Percentiles rank a stretch among this genome's conserved stretches.
These are phyloP conservation scores for Zygnema cylindricum DNA, from an alignment of 139 green algal genomes.

Conservation along the genomic window DNA sequence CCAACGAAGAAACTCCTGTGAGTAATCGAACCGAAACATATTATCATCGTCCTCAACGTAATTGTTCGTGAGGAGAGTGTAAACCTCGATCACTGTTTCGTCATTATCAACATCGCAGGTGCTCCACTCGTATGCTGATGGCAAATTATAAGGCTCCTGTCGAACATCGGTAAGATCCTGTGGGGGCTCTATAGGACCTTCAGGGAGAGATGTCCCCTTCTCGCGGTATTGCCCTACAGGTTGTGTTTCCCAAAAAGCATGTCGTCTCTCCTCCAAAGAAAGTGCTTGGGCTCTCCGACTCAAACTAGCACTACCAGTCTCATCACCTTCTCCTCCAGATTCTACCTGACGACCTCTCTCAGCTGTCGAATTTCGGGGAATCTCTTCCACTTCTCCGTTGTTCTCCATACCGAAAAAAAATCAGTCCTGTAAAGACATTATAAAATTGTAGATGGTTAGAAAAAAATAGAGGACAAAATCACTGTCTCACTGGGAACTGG, in stretches of 20 bases:
- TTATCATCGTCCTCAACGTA: conserved; percentile 98
- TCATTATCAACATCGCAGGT: conserved; percentile 81
- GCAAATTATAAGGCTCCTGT: conserved; percentile 84
- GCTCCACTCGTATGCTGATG: conserved; percentile 88
- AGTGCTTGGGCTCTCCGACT: background rate
- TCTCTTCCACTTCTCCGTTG: background rate
- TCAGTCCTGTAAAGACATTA: no score
- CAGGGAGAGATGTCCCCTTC: conserved; percentile 6
- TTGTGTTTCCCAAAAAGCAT: conserved; percentile 94
- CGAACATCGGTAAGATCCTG: conserved; percentile 81
- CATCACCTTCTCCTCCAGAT: background rate
- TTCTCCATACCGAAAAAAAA: no score
- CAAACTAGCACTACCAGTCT: background rate
- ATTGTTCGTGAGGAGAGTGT: conserved; percentile 88
- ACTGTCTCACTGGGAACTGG: no score
- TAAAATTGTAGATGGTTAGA: no score
- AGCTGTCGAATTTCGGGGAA: background rate
- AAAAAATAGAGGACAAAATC: no score
- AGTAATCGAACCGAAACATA: conserved; percentile 96
- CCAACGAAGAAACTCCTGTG: conserved; percentile 85
- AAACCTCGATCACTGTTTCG: conserved; percentile 73
- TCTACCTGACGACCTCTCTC: background rate
- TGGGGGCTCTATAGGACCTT: conserved; percentile 80
- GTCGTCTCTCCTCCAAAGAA: conserved; percentile 25
- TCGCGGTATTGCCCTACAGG: conserved; percentile 88